Percentiles rank a stretch among this genome's conserved stretches.
Evolutionary conservation across 176 grass and related monocot genomes (phyloP).

Genomic region (Raddia guianensis): DNA sequence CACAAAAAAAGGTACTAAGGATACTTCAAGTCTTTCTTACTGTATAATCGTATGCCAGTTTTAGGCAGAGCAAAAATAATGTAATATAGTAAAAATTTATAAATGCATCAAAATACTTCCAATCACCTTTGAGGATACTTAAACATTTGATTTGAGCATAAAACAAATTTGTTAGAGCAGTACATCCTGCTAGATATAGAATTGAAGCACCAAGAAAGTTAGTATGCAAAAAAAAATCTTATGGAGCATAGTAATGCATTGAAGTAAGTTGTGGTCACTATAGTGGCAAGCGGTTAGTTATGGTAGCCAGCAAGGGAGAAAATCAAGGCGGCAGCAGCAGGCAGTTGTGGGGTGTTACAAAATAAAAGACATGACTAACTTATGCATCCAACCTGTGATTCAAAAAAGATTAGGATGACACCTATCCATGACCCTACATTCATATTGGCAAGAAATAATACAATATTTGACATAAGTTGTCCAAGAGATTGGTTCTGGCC

Average conservation of each 20-base stretch:
- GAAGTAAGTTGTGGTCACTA: background rate
- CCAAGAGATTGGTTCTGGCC: background rate
- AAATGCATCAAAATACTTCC: background rate
- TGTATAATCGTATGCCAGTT: background rate
- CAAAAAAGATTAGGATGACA: background rate
- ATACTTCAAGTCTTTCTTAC: background rate
- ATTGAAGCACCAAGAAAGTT: constrained; percentile 4
- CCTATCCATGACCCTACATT: background rate
- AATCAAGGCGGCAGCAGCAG: background rate
- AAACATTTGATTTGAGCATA: background rate
- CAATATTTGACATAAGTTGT: constrained; percentile 15
- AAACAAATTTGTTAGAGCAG: background rate
- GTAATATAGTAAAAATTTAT: background rate
- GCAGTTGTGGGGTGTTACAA: background rate
- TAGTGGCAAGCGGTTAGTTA: background rate
- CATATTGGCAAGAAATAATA: constrained; percentile 6
- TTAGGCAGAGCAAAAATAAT: background rate
- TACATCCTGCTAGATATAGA: constrained; percentile 4
- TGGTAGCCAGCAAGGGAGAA: background rate
- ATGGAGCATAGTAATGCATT: background rate
- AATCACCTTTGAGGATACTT: background rate
- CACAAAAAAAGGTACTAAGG: background rate
- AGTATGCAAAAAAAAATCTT: background rate
- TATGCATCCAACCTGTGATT: background rate
- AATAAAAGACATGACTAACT: background rate